Evolutionary conservation across 495 filamentous ascomycete genomes (phyloP).

Genomic region (Acidiella bohemica): DNA sequence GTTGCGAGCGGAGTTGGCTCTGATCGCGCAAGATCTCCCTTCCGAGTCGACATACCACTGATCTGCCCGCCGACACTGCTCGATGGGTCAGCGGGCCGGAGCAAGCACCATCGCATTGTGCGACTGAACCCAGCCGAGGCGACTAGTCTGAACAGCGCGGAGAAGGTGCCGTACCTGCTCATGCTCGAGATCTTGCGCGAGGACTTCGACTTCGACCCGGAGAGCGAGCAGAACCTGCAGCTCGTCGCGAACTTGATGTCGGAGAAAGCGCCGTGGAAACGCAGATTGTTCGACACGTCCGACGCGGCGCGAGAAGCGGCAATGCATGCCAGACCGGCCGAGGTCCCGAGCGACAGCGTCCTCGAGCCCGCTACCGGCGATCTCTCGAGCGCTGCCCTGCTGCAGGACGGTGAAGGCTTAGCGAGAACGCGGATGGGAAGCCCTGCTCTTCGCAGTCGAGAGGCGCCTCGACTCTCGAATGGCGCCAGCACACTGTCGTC

Average conservation of each 20-base stretch:
- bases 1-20: conserved; percentile 57
- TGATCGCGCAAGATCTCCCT: conserved; percentile 58
- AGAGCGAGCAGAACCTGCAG: conserved; percentile 47
- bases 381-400: conserved; percentile 51
- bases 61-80: conserved; percentile 56
- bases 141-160: conserved; percentile 64
- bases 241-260: conserved; percentile 45
- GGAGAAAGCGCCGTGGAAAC: conserved; percentile 44
- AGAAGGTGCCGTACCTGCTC: conserved; percentile 61
- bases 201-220: conserved; percentile 62
- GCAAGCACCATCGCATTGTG: conserved; percentile 60
- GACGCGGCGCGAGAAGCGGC: conserved; percentile 33
- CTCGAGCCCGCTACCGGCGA: conserved; percentile 62
- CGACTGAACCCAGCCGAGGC: conserved; percentile 64
- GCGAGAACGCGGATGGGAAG: conserved; percentile 9
- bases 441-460: conserved; percentile 12
- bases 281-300: conserved; percentile 56
- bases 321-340: conserved; percentile 26
- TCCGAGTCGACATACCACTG: conserved; percentile 65
- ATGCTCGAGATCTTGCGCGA: conserved; percentile 64
- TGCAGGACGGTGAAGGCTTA: conserved; percentile 38
- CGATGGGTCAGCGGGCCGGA: conserved; percentile 48
- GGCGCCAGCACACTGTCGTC: conserved; percentile 40
- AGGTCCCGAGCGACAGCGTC: conserved; percentile 51
- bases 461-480: conserved; percentile 31